Conservation (phyloP, 2,329 filamentous ascomycete genomes). For the Fusarium clavum region DNA sequence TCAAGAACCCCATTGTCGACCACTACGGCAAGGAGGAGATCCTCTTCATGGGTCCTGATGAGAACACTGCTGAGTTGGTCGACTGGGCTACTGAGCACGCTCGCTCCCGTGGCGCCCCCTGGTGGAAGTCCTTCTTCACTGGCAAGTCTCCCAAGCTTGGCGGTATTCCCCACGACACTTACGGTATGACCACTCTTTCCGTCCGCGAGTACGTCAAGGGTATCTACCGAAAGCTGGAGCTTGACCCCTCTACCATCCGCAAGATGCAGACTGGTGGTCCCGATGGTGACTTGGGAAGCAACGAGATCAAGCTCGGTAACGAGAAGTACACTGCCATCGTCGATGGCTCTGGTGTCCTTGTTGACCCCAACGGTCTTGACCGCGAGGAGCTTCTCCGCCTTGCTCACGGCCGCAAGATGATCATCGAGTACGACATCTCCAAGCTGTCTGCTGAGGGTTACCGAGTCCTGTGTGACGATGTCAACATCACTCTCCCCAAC, state of each 20-base stretch:
- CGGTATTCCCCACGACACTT: constrained; percentile 94
- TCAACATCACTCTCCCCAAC: constrained; percentile 84
- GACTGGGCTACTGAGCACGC: constrained; percentile 99
- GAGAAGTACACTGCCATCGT: constrained; percentile 96
- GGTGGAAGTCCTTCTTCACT: constrained; percentile 99
- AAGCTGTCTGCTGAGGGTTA: constrained; percentile 92
- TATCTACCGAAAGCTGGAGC: constrained; percentile 94
- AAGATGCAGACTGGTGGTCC: constrained; percentile 99
- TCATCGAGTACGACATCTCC: constrained; percentile 83
- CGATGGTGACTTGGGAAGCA: constrained; percentile 95
- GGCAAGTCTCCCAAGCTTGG: constrained; percentile 96
- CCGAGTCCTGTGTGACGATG: constrained; percentile 91
- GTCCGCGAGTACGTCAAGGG: constrained; percentile 96
- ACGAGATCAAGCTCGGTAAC: constrained; percentile 95
- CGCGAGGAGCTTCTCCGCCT: constrained; percentile 84
- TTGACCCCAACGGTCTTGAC: constrained; percentile 91
- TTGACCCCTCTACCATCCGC: constrained; percentile 84
- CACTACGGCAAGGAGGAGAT: constrained; percentile 96
- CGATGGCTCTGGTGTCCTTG: constrained; percentile 95
- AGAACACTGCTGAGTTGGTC: constrained; percentile 97
- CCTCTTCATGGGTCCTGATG: constrained; percentile 97
- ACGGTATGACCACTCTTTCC: constrained; percentile 97
- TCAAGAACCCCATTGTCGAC: constrained; percentile 99
- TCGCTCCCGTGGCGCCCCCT: constrained; percentile 85
- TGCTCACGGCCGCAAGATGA: constrained; percentile 89